Evolutionary conservation across 2,329 filamentous ascomycete species (phyloP), one percentile per base, ranked within the genome.

Genomic region (Pseudogymnoascus sp.): DNA sequence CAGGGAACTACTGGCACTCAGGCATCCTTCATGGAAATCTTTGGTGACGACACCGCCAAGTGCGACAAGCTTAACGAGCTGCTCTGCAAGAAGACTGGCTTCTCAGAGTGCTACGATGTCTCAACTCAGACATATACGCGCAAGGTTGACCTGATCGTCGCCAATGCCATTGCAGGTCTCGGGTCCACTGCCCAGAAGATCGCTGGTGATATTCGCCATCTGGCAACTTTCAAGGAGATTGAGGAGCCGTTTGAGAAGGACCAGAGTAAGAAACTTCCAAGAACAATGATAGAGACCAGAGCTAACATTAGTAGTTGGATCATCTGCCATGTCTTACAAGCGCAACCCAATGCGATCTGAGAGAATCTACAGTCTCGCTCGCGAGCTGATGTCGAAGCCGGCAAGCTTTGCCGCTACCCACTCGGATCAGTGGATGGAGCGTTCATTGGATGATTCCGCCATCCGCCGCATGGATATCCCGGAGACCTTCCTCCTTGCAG

Each of bases 231-330:
- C 77, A 96, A 96, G 80, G 91, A 96, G 75, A 79, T 95, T 64
- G 92, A 96, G 73, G 90, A 93, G 79, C 90, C 90, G 0, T 90
- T 91, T 69, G 89, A 93, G 77, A 86, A 85, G 70, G 83, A 86
- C 68, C 91, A 96, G 77, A 91, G 51, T 57, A 57, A 36, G 51
- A 8, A 57, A 2, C 47, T 21, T 2, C 29, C 10, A 36, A 57
- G 10, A 21, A 18, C 14, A 54, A 57, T 57, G 5, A 57, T 57
- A 34, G 5, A 36, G 10, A 2, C 3, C 5, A 18, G 29, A 18
- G 29, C 16, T 57, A 36, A 57, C 29, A 34, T 57, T 8, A 3
- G 10, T 57, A 57, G 51, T 93, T 68, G 89, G 88, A 29, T 84
- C 80, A 51, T 83, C 79, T 59, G 86, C 86, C 64, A 83, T 84